Conservation (phyloP, 495 filamentous ascomycete species). For the Tricharina praecox region DNA sequence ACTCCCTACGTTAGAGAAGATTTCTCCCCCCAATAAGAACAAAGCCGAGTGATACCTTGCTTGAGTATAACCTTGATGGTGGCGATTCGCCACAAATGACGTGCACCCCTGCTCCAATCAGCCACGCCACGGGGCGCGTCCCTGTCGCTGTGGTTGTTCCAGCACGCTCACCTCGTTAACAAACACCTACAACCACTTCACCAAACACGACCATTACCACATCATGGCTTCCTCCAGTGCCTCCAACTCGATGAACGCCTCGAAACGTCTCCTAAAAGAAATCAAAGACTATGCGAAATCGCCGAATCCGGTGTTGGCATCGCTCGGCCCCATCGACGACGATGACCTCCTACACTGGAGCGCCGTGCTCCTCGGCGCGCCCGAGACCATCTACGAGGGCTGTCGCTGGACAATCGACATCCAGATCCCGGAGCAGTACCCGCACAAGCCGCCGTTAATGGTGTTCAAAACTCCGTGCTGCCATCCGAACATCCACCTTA, state of each 20-base stretch:
- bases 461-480: slow-evolving; percentile 64
- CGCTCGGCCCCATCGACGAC: slow-evolving; percentile 29
- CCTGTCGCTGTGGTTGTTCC: no score
- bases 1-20: no score
- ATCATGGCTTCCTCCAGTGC: no score
- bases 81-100: no score
- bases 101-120: no score
- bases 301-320: background rate
- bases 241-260: background rate
- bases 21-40: no score
- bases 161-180: no score
- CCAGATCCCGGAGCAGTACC: slow-evolving; percentile 60
- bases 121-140: no score
- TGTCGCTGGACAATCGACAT: slow-evolving; percentile 76
- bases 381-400: slow-evolving; percentile 29
- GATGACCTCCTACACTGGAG: slow-evolving; percentile 47
- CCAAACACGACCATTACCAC: no score
- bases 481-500: slow-evolving; percentile 69
- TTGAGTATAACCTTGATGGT: no score
- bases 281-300: background rate
- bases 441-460: slow-evolving; percentile 56
- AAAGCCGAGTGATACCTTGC: no score
- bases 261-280: background rate
- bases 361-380: slow-evolving; percentile 45
- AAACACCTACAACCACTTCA: no score